Base-by-base conservation (phyloP, 2,329 filamentous ascomycete species). In the Ceratocystiopsis sp. region DNA sequence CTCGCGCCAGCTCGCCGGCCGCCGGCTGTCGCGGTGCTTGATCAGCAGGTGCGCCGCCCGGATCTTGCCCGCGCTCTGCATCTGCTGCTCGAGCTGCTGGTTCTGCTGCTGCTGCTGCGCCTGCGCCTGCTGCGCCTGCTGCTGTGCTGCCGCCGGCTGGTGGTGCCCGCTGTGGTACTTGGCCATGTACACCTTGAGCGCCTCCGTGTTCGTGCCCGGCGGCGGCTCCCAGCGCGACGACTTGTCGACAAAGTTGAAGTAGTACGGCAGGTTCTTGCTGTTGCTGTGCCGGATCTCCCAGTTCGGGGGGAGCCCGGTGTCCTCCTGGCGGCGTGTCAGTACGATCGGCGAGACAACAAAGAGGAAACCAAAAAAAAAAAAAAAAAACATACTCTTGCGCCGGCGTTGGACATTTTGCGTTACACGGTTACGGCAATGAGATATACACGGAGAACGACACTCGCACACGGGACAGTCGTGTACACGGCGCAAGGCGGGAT, bases 271-370 rank as follows among this genome's bases (percentile, higher is more conserved):
- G 65, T 93, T 93, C 69, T 95, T 96, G 63, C 85, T 93, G 69
- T 95, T 93, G 62, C 85, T 94, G 67, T 93, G 85, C 61, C 91
- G 85, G 58, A 98, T 85, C 67, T 96, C 91, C 87, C 89, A 95
- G 61, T 78, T 77, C 41, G 76, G 61, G 49, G 87, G 87, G 50
- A 95, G 76, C 59, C 89, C 89, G 53, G 80, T 78, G 45, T 86
- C 81, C 57, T 73, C 65, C 76, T 81, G 53, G 38, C n/a, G n/a
- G 19, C 19, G 19, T 7, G 19, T 21, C 19, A 21, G 19, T 21
- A 21, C 4, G 19, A n/a, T 10, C 4, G 37, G 6, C 4, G 37
- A 21, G 19, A 21, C 4, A 21, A 21, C 19, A 21, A 21, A 21
- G 19, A 21, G 19, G 4, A 21, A 21, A 21, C 4, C 4, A 21